Evolutionary conservation across 2,329 filamentous ascomycete genomes (phyloP).

Genomic region (Pseudogymnoascus verrucosus): DNA sequence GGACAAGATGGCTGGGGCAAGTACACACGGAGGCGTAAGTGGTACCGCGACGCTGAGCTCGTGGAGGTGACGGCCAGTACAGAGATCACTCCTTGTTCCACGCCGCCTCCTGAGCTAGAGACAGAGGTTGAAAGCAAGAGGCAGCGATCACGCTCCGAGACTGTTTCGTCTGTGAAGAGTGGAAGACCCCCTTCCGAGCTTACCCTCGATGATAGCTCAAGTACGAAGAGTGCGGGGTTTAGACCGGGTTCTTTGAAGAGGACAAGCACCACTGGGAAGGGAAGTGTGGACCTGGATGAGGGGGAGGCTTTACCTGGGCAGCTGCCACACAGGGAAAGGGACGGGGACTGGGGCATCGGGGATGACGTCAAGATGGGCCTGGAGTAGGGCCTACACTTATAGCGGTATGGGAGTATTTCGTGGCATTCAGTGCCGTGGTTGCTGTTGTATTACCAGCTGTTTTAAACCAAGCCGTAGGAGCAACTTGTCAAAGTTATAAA

Average conservation of each 20-base stretch:
- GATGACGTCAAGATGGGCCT: slow-evolving; percentile 80
- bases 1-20: slow-evolving; percentile 87
- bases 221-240: slow-evolving; percentile 14
- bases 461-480: not conserved
- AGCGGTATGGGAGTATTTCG: not conserved
- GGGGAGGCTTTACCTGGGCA: slow-evolving; percentile 42
- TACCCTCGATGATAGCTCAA: slow-evolving; percentile 9
- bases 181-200: not conserved
- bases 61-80: slow-evolving; percentile 56
- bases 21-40: slow-evolving; percentile 89
- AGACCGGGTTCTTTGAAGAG: slow-evolving; percentile 17
- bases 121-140: not conserved
- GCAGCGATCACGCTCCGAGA: not conserved
- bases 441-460: slow-evolving; percentile 5
- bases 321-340: slow-evolving; percentile 46
- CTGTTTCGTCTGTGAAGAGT: not conserved
- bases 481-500: not conserved
- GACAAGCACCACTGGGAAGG: slow-evolving; percentile 12
- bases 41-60: slow-evolving; percentile 93
- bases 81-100: slow-evolving; percentile 37
- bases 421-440: slow-evolving; percentile 16
- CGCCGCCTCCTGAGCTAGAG: slow-evolving; percentile 19
- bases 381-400: slow-evolving; percentile 40
- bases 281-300: slow-evolving; percentile 18
- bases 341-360: slow-evolving; percentile 67